These are phyloP conservation scores for Pseudopithomyces maydicus DNA, from an alignment of 2,329 filamentous ascomycete species.

Conservation along the genomic window DNA sequence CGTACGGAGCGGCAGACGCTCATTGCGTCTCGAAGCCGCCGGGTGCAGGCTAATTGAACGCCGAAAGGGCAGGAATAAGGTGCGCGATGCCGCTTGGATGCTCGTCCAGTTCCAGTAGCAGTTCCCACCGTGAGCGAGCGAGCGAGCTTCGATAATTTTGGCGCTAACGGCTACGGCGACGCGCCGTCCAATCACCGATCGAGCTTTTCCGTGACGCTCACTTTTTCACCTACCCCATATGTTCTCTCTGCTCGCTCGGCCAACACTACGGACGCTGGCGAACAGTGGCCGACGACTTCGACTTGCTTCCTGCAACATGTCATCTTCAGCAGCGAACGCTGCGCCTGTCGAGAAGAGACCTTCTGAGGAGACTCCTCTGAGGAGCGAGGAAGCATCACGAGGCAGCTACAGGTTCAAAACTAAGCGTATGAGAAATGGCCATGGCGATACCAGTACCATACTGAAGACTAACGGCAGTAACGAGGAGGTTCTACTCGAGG, in stretches of 20 bases:
- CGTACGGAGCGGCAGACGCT: constrained; percentile 49
- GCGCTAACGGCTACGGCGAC: constrained; percentile 25
- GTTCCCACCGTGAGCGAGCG: neutral
- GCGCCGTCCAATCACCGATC: constrained; percentile 32
- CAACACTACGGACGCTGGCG: constrained; percentile 30
- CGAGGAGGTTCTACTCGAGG: constrained; percentile 54
- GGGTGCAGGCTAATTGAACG: constrained; percentile 28
- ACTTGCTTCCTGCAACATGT: constrained; percentile 35
- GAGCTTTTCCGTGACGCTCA: constrained; percentile 25
- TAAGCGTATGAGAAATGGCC: constrained; percentile 54
- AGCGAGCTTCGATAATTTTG: constrained; percentile 31
- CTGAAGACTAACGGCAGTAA: constrained; percentile 52
- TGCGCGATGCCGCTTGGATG: constrained; percentile 16
- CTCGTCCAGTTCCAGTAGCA: neutral
- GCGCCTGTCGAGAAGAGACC: constrained; percentile 39
- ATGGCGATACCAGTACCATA: constrained; percentile 40
- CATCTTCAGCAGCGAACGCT: constrained; percentile 36
- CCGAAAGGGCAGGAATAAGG: constrained; percentile 8
- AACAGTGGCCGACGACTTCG: constrained; percentile 18
- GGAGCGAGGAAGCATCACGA: constrained; percentile 39
- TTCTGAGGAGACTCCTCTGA: constrained; percentile 38
- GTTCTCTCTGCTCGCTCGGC: constrained; percentile 9
- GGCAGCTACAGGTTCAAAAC: constrained; percentile 49
- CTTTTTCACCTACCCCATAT: constrained; percentile 24
- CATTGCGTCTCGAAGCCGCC: constrained; percentile 38